A percentile compares a stretch with the other conserved stretches of the same genome.
Evolutionary conservation across 192 early-diverging fungal genomes (phyloP).

Genomic region (Linnemannia hyalina): DNA sequence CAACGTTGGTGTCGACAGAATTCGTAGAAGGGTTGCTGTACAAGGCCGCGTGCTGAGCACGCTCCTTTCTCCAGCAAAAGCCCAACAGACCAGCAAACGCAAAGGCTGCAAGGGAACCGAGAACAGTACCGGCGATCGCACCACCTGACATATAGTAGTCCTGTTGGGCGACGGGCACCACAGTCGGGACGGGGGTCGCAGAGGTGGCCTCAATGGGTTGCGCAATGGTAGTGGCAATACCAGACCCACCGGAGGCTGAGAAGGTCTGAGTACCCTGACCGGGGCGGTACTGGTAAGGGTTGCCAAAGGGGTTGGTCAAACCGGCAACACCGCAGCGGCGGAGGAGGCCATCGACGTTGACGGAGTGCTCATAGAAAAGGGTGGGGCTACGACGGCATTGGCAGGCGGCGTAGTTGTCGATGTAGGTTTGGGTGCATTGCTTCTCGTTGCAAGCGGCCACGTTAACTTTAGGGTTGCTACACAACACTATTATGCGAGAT

Average conservation of each 20-base stretch:
- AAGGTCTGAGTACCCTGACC: constrained; percentile 30
- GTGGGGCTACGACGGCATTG: constrained; percentile 21
- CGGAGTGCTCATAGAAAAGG: constrained; percentile 21
- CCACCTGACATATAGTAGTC: constrained; percentile 27
- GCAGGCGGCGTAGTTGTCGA: constrained; percentile 38
- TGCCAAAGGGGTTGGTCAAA: constrained; percentile 39
- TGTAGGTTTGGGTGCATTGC: constrained; percentile 36
- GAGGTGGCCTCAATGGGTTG: background rate
- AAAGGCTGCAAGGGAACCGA: constrained; percentile 18
- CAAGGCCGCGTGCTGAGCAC: constrained; percentile 24
- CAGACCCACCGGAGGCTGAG: background rate
- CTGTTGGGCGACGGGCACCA: background rate
- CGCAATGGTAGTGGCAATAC: background rate
- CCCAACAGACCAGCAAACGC: constrained; percentile 29
- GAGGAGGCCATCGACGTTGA: constrained; percentile 33
- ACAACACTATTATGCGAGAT: constrained; percentile 12
- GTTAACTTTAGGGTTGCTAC: constrained; percentile 23
- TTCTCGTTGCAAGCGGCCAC: constrained; percentile 26
- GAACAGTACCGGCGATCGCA: constrained; percentile 43
- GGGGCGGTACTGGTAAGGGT: constrained; percentile 23
- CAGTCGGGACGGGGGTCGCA: background rate
- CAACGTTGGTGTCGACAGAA: background rate
- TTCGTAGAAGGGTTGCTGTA: constrained; percentile 3
- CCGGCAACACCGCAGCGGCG: constrained; percentile 14
- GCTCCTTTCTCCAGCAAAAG: constrained; percentile 48